Base-by-base conservation (phyloP, 768 basidiomycete genomes). In the Calocera viscosa region DNA sequence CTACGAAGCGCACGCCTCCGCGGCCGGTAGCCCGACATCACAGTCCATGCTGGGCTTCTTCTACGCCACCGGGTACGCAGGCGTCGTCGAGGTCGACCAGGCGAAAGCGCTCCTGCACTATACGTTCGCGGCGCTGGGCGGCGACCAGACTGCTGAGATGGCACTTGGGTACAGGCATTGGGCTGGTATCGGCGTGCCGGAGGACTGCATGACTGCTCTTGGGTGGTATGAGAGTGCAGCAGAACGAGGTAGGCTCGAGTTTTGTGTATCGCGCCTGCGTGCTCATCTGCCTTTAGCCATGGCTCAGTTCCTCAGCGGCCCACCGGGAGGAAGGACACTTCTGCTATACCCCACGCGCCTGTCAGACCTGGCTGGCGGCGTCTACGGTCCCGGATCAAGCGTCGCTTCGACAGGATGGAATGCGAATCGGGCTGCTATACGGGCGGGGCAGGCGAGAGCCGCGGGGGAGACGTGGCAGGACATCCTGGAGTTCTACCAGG, bases 401-500 rank as follows among this genome's bases (percentile, higher is more conserved):
- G 91, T 93, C 64, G 91, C 93, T 8, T 94, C 91, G 0, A 93
- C 92, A 0, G 91, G 91, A 1, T 67, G 83, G 24, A 91, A 89
- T 72, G 80, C 82, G 1, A 79, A 84, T 38, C 81, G 86, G 66
- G 84, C 93, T 16, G 88, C 88, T 17, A 87, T 95, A 70, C 88
- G 89, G 74, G 93, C 94, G 26, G 90, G 88, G 19, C 76, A 87
- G 34, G 87, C 92, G 33, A 84, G 85, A 38, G 87, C 87, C 2
- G 90, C 92, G 0, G 94, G 94, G 24, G 94, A 96, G 75, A 94
- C 91, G 16, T 94, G 93, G 89, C 86, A 90, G 69, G 91, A 96
- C 72, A 84, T 95, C 63, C 79, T 96, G 33, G 91, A 96, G 75
- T 95, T 93, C 74, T 95, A 94, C 72, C 81, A 90, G 72, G 91